A percentile compares a stretch with the other conserved stretches of the same genome.
Conservation (phyloP, 2,329 filamentous ascomycete genomes). For the Teratosphaeria viscida region DNA sequence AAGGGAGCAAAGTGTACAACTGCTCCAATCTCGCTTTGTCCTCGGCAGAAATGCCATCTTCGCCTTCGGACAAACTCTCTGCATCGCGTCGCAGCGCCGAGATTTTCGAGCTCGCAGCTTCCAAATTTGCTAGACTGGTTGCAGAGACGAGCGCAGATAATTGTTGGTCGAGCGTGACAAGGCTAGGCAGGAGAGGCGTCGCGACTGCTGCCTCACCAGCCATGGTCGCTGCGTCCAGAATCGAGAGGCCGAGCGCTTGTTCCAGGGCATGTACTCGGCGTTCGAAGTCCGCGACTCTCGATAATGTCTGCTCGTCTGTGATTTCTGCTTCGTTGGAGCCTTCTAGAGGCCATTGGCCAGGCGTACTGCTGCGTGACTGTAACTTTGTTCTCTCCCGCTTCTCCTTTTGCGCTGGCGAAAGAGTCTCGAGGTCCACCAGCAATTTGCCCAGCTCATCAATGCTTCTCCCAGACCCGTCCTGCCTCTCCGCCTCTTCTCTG, state of each 20-base stretch:
- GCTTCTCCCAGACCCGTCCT: constrained; percentile 45
- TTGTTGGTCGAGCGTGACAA: constrained; percentile 72
- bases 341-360: not conserved
- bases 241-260: constrained; percentile 66
- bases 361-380: not conserved
- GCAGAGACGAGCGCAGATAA: constrained; percentile 60
- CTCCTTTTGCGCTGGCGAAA: constrained; percentile 12
- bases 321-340: not conserved
- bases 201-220: constrained; percentile 34
- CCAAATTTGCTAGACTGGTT: constrained; percentile 61
- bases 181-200: constrained; percentile 67
- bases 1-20: constrained; percentile 77
- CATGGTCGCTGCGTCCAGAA: constrained; percentile 50
- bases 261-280: constrained; percentile 69
- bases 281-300: constrained; percentile 81
- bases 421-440: constrained; percentile 52
- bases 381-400: not conserved
- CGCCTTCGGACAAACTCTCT: constrained; percentile 53
- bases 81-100: constrained; percentile 46
- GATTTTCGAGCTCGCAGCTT: constrained; percentile 35
- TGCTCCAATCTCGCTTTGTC: constrained; percentile 82
- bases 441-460: constrained; percentile 59
- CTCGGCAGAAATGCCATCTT: constrained; percentile 43
- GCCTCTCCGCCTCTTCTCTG: constrained; percentile 30
- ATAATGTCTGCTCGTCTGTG: constrained; percentile 49